Evolutionary conservation across 768 basidiomycete genomes (phyloP).

Genomic region (Boletus pseudo-olivaceus): DNA sequence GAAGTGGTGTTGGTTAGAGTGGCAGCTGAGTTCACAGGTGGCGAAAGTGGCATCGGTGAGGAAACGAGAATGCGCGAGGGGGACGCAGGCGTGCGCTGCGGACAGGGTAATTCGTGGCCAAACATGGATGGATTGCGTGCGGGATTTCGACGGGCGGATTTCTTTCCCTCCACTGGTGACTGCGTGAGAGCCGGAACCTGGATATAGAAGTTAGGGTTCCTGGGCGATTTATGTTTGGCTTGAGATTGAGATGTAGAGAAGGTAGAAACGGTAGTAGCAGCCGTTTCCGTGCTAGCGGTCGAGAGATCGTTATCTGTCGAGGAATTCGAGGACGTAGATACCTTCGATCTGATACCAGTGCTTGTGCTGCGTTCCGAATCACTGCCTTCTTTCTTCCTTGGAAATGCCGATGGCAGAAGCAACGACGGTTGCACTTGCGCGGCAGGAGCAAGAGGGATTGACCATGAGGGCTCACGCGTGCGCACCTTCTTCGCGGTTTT

Average conservation of each 20-base stretch:
- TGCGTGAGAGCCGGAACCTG: conserved; percentile 22
- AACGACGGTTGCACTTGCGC: conserved; percentile 19
- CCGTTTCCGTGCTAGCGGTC: conserved; percentile 31
- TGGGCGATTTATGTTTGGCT: conserved; percentile 21
- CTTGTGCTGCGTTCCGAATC: conserved; percentile 20
- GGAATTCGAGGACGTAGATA: conserved; percentile 25
- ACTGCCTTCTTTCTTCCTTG: conserved; percentile 7
- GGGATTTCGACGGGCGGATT: conserved; percentile 39
- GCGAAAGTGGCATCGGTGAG: conserved; percentile 22
- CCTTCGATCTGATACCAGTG: conserved; percentile 20
- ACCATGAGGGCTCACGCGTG: conserved; percentile 34
- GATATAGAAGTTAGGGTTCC: conserved; percentile 9
- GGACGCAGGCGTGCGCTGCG: conserved; percentile 34
- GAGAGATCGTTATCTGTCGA: conserved; percentile 35
- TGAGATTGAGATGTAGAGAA: conserved; percentile 17
- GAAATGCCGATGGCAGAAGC: conserved; percentile 21
- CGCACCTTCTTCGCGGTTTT: conserved; percentile 62
- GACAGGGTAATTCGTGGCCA: conserved; percentile 58
- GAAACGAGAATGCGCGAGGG: conserved; percentile 32
- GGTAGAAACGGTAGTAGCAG: conserved; percentile 26
- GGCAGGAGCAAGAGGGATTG: conserved; percentile 23
- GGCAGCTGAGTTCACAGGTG: conserved; percentile 11
- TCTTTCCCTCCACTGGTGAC: conserved; percentile 24
- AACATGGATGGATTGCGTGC: conserved; percentile 64
- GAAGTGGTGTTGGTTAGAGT: conserved; percentile 2